Evolutionary conservation across 192 early-diverging fungal species (phyloP).

Genomic region (Phlyctochytrium planicorne): DNA sequence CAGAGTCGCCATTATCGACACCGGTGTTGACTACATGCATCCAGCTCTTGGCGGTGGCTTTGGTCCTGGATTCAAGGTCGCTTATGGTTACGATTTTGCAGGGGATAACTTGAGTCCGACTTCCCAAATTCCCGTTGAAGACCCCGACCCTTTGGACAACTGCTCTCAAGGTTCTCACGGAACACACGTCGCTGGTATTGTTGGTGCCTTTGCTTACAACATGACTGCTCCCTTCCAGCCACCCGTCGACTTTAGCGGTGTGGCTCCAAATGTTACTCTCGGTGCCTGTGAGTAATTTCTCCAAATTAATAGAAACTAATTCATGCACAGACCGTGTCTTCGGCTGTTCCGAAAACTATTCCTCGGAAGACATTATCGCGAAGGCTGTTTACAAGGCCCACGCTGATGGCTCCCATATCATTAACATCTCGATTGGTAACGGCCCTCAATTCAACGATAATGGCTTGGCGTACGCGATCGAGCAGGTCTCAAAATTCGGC

Average conservation of each 20-base stretch:
- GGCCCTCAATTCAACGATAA: constrained; percentile 62
- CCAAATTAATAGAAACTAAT: neutral
- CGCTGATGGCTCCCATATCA: constrained; percentile 71
- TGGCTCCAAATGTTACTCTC: constrained; percentile 80
- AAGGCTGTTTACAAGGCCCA: constrained; percentile 72
- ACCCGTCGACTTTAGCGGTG: constrained; percentile 51
- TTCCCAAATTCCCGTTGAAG: constrained; percentile 18
- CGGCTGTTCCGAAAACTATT: constrained; percentile 3
- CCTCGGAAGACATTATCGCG: constrained; percentile 71
- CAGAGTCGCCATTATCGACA: constrained; percentile 44
- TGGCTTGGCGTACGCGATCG: constrained; percentile 57
- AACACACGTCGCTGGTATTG: constrained; percentile 50
- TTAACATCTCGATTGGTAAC: constrained; percentile 79
- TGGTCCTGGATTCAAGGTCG: constrained; percentile 35
- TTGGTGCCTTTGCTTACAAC: constrained; percentile 37
- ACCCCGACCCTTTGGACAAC: constrained; percentile 42
- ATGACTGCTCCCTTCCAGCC: constrained; percentile 16
- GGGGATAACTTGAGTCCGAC: constrained; percentile 30
- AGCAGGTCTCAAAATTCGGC: constrained; percentile 43
- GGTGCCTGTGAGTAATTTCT: constrained; percentile 69
- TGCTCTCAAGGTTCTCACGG: constrained; percentile 37
- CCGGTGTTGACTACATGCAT: constrained; percentile 49
- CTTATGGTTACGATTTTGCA: constrained; percentile 30
- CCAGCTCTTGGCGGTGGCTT: constrained; percentile 46
- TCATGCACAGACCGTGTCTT: neutral